Base-by-base conservation (phyloP, 2,329 filamentous ascomycete species). In the Phymatotrichopsis omnivora region DNA sequence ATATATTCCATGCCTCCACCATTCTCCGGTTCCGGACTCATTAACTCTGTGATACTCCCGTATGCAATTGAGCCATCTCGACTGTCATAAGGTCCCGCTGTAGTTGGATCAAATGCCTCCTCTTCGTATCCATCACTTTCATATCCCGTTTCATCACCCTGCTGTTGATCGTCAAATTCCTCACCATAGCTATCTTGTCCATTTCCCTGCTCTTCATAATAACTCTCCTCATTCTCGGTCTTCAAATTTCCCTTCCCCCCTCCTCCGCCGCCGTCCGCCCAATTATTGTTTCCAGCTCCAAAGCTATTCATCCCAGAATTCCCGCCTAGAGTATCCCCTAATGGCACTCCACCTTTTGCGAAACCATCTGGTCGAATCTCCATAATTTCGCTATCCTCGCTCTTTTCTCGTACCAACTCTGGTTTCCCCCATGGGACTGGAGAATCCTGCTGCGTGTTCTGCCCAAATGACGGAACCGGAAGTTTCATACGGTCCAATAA, bases 281-380 rank as follows among this genome's bases (percentile, higher is more conserved):
- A 45, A 22, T 37, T n/a, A n/a, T n/a, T n/a, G n/a, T n/a, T n/a
- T n/a, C 48, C 23, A 44, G 48, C 25, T 51, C 48, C n/a, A 44
- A 23, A n/a, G 20, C 48, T 45, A 4, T 35, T 45, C 28, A 32
- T 51, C 10, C 35, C 35, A 23, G 42, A 4, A 17, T 16, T 28
- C 7, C 19, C 7, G 11, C 30, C 27, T n/a, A 27, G 41, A 17
- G 45, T 27, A 17, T 43, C 28, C 16, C 37, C 34, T n/a, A 32
- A 17, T 32, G 35, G 10, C 36, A 41, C 5, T n/a, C 31, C 7
- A 45, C 46, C 19, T n/a, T n/a, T n/a, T n/a, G n/a, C n/a, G n/a
- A n/a, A n/a, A n/a, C n/a, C n/a, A n/a, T n/a, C n/a, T n/a, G 34
- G 36, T 12, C 45, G 40, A 22, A 45, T 41, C 30, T 49, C 46